These are phyloP conservation scores for Elsinoe perseae DNA, from an alignment of 2,329 filamentous ascomycete species.

Conservation along the genomic window DNA sequence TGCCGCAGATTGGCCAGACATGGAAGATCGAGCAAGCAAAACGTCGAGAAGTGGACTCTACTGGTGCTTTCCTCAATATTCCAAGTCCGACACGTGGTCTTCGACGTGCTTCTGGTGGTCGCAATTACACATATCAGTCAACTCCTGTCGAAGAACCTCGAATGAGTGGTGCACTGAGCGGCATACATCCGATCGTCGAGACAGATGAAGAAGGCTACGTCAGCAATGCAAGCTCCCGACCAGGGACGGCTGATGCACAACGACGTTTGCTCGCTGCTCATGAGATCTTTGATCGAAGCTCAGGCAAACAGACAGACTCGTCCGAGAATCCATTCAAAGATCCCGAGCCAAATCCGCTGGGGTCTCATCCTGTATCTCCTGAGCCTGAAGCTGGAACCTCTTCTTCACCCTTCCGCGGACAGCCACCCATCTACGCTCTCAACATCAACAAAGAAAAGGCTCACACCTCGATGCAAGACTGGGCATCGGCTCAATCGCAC, in stretches of 20 bases:
- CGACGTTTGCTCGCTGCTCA: slow-evolving; percentile 3
- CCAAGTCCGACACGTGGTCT: slow-evolving; percentile 43
- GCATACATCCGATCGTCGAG: slow-evolving; percentile 57
- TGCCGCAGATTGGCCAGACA: slow-evolving; percentile 6
- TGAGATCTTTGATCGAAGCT: slow-evolving; percentile 7
- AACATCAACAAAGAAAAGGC: not conserved
- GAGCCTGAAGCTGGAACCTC: slow-evolving; percentile 17
- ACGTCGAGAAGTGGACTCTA: slow-evolving; percentile 35
- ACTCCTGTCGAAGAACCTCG: slow-evolving; percentile 40
- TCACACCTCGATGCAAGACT: slow-evolving; percentile 2
- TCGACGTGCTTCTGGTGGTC: slow-evolving; percentile 33
- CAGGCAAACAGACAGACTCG: slow-evolving; percentile 20
- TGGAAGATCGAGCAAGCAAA: slow-evolving; percentile 15
- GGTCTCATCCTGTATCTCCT: slow-evolving; percentile 29
- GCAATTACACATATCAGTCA: slow-evolving; percentile 32
- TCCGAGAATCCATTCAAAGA: slow-evolving; percentile 38
- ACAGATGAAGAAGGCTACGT: slow-evolving; percentile 47
- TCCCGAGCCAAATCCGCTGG: slow-evolving; percentile 30
- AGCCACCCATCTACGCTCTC: slow-evolving; percentile 8
- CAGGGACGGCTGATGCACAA: slow-evolving; percentile 3
- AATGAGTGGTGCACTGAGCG: slow-evolving; percentile 42
- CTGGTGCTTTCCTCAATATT: slow-evolving; percentile 40
- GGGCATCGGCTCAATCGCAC: slow-evolving; percentile 10
- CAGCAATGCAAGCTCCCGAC: slow-evolving; percentile 9
- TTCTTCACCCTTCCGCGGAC: not conserved